Base-by-base conservation (phyloP, 306 rosid genomes). In the Benincasa hispida region DNA sequence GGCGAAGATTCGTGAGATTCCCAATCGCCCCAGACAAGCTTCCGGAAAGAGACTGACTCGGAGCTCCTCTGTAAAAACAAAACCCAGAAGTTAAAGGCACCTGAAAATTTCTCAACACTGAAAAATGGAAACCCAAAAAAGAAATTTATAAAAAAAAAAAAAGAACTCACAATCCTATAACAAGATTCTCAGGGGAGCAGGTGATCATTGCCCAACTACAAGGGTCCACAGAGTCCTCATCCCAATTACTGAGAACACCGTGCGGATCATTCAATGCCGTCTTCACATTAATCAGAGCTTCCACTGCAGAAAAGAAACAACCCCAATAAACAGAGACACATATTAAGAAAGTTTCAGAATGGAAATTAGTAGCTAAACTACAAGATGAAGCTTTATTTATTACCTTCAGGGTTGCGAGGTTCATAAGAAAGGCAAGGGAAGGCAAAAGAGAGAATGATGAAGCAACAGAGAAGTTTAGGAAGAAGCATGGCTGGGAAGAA, bases 161-260 rank as follows among this genome's bases (percentile, higher is more conserved):
- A 45, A 56, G 32, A 59, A 91, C 90, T 86, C 77, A 94, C 98
- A 94, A 75, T 84, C 95, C 97, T 11, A 90, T 74, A 59, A 94
- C 97, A 51, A 81, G 82, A 59, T 53, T 84, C 37, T 94, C 98
- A 25, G 93, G 60, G 4, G 97, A 91, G 78, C 98, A 94, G 41
- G 97, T 91, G 73, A 91, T 90, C 97, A 94, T 91, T 59, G 95
- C 81, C 97, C 97, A 91, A 63, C 96, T 94, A 78, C 98, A 94
- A 72, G 98, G 96, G 83, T 94, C 98, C 5, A 94, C 98, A 2
- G 98, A 94, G 86, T 80, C 87, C 72, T 80, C 93, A 57, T 94
- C 98, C 98, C 98, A 94, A 86, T 90, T 89, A 83, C 67, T 87
- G 59, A 94, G 76, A 7, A 87, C 95, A 22, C 88, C 91, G 80